These are phyloP conservation scores for Eucalyptus paniculata DNA, from an alignment of 345 rosid species.

Conservation along the genomic window DNA sequence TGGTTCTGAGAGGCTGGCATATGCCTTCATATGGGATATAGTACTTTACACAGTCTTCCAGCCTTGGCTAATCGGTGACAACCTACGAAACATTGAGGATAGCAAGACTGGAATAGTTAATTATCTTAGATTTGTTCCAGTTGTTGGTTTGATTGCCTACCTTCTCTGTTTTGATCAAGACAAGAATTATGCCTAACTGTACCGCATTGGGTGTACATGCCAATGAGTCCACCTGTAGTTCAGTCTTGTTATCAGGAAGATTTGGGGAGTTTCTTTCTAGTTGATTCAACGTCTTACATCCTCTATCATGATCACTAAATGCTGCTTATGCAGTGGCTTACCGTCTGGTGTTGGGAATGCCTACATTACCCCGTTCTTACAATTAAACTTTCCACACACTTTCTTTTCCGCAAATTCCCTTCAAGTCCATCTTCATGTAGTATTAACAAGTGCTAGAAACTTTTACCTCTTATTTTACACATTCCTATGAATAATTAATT, in stretches of 20 bases:
- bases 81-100: constrained; percentile 51
- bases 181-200: background rate
- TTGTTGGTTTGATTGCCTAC: constrained; percentile 59
- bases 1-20: constrained; percentile 84
- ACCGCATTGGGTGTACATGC: background rate
- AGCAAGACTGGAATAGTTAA: constrained; percentile 35
- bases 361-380: background rate
- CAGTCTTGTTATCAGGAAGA: background rate
- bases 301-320: background rate
- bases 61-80: constrained; percentile 93
- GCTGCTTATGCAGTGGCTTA: background rate
- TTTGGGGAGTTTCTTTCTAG: background rate
- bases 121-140: constrained; percentile 71
- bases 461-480: background rate
- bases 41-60: constrained; percentile 72
- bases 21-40: constrained; percentile 92
- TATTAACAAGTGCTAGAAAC: background rate
- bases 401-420: background rate
- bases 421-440: background rate
- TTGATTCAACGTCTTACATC: background rate
- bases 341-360: background rate
- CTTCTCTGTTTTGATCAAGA: constrained; percentile 41
- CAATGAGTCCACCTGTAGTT: background rate
- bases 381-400: background rate
- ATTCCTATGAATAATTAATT: background rate